These are phyloP conservation scores for Rhizomucor pusillus DNA, from an alignment of 371 early-diverging fungal species.

Conservation along the genomic window DNA sequence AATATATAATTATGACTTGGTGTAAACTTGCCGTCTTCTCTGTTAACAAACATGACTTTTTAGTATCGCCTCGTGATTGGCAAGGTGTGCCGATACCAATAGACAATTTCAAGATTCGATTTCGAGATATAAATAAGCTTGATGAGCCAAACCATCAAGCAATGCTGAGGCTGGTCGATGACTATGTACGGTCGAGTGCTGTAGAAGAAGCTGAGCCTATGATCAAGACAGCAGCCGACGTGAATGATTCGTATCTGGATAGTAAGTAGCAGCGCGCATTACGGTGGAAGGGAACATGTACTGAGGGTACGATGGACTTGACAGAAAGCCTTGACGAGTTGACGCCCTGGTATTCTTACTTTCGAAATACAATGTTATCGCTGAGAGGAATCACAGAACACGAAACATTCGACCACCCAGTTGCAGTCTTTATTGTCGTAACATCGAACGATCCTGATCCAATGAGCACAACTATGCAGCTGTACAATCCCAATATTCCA, in stretches of 20 bases:
- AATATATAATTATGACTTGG: too few species aligned
- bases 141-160: slow-evolving; percentile 59
- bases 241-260: slow-evolving; percentile 44
- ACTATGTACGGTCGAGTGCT: slow-evolving; percentile 38
- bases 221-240: slow-evolving; percentile 38
- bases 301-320: background rate
- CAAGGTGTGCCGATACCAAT: slow-evolving; percentile 62
- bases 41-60: background rate
- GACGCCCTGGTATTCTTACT: slow-evolving; percentile 89
- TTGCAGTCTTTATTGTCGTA: slow-evolving; percentile 76
- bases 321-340: slow-evolving; percentile 43
- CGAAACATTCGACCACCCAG: slow-evolving; percentile 93
- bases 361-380: slow-evolving; percentile 65
- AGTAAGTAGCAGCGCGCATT: slow-evolving; percentile 44
- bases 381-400: slow-evolving; percentile 78
- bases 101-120: slow-evolving; percentile 72
- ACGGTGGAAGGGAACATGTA: slow-evolving; percentile 37
- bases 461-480: slow-evolving; percentile 59
- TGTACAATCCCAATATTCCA: slow-evolving; percentile 57
- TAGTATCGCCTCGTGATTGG: slow-evolving; percentile 71
- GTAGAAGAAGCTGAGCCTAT: slow-evolving; percentile 5
- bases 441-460: slow-evolving; percentile 81
- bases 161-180: slow-evolving; percentile 54
- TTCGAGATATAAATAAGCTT: slow-evolving; percentile 56
- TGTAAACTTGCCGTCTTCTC: slow-evolving; percentile 2